Evolutionary conservation across 2,329 filamentous ascomycete species (phyloP).

Genomic region (Xylariomycetidae sp.): DNA sequence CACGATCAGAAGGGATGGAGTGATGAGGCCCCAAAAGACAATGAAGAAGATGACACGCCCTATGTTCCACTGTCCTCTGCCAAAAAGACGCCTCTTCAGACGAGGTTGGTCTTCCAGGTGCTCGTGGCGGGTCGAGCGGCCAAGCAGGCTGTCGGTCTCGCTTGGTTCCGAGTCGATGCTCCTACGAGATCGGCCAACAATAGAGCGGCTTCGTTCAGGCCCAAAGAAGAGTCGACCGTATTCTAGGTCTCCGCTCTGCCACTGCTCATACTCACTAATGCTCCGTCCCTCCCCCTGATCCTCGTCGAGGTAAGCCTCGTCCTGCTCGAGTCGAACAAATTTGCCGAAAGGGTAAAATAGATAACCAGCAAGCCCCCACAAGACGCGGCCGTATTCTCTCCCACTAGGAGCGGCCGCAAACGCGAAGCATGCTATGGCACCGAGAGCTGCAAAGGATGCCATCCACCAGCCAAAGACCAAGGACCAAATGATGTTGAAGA

Average conservation of each 20-base stretch:
- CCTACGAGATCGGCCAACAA: conserved; percentile 79
- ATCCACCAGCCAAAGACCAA: conserved; percentile 96
- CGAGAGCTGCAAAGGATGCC: conserved; percentile 67
- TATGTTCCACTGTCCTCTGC: conserved; percentile 91
- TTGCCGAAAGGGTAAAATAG: conserved; percentile 96
- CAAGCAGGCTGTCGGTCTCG: conserved; percentile 87
- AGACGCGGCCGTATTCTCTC: conserved; percentile 76
- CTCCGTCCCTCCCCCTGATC: conserved; percentile 93
- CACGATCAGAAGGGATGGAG: conserved; percentile 78
- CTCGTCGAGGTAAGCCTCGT: conserved; percentile 90
- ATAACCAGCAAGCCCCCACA: conserved; percentile 81
- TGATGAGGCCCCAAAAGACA: conserved; percentile 92
- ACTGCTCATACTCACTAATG: conserved; percentile 98
- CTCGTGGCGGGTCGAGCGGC: conserved; percentile 51
- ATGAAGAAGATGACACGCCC: conserved; percentile 93
- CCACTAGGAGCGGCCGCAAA: conserved; percentile 77
- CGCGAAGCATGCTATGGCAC: conserved; percentile 72
- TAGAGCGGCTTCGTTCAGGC: conserved; percentile 69
- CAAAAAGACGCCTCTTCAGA: conserved; percentile 83
- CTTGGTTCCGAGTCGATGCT: conserved; percentile 81
- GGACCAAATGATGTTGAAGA: conserved; percentile 91
- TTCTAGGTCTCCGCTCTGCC: conserved; percentile 96
- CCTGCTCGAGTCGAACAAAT: conserved; percentile 87
- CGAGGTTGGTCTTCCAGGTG: conserved; percentile 34
- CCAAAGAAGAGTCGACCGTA: conserved; percentile 96